phyloP scores from a whole-genome alignment of 73 alveolate genomes.

The Uronychia setigera region DNA sequence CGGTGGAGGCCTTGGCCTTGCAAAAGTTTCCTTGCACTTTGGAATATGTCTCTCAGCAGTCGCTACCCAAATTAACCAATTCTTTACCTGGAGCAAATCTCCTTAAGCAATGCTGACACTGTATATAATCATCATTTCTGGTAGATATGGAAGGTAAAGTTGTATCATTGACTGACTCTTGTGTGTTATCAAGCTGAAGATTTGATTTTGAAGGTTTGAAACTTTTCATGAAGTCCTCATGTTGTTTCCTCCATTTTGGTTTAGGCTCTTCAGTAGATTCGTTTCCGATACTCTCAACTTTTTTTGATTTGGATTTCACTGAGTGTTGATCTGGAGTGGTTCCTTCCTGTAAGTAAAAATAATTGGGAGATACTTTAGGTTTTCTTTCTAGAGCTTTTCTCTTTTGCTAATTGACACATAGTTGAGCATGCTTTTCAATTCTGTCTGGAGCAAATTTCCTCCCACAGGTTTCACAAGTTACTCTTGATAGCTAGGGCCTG shows the following conservation, averaged over 20 bases:
- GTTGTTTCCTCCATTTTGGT: constrained; percentile 73
- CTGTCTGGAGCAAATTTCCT: constrained; percentile 63
- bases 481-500: background rate
- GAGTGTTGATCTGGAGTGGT: background rate
- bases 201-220: constrained; percentile 50
- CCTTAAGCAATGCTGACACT: constrained; percentile 66
- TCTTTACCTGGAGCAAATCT: constrained; percentile 40
- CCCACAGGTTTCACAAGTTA: constrained; percentile 41
- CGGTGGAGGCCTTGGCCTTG: constrained; percentile 59
- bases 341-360: constrained; percentile 1
- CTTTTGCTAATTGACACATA: constrained; percentile 33
- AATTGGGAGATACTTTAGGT: background rate
- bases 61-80: background rate
- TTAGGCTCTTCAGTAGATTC: background rate
- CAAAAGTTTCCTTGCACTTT: constrained; percentile 57
- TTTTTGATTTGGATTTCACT: background rate
- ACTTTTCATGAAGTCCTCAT: constrained; percentile 62
- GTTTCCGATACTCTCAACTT: background rate
- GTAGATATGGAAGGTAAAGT: constrained; percentile 9
- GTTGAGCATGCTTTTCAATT: constrained; percentile 32
- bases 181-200: constrained; percentile 57
- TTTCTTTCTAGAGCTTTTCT: constrained; percentile 29
- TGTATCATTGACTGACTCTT: constrained; percentile 82
- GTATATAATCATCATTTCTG: constrained; percentile 42
- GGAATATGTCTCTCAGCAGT: constrained; percentile 74